Evolutionary conservation across 108 stramenopile genomes (phyloP), one percentile per base, ranked within the genome.

Genomic region (Nitzschia palea): DNA sequence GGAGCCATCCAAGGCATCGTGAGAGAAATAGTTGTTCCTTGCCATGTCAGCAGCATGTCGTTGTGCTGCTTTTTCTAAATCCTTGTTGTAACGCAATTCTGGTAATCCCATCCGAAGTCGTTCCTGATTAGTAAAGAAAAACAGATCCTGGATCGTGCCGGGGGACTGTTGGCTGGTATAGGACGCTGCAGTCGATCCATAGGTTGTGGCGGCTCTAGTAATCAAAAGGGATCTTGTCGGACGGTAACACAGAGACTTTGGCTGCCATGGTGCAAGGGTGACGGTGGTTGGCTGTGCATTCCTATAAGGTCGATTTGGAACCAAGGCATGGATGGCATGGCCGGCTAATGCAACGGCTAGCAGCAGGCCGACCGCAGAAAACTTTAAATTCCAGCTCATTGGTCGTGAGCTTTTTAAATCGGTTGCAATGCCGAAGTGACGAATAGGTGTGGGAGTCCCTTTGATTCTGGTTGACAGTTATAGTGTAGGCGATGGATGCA

Each of bases 21-120:
- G 55, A 5, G 55, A 55, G 32, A 55, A 55, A 33, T 55, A 55
- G n/a, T 56, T 56, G 55, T 56, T 56, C 55, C n/a, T 56, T 0
- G 55, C 55, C 55, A 56, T 56, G 28, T 56, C 55, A 10, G 26
- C 23, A 14, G 55, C 55, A 56, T 56, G 55, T 17, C 55, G 55
- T n/a, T 56, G 55, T 17, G 55, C 55, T 10, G 55, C 55, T 34
- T 30, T 26, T n/a, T 56, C 55, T 17, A 56, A 28, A 12, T 56
- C 55, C 32, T 56, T 48, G 47, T 48, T 48, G 17, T 18, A 20
- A 12, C 47, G 47, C 4, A 48, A 20, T 18, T 48, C 47, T n/a
- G 15, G 4, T 8, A 48, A 20, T 18, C 47, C 47, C 47, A 20
- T 12, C 18, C 47, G 47, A 10, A 5, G 47, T 18, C 47, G 47